Percentiles rank a stretch among this genome's conserved stretches.
phyloP scores from a whole-genome alignment of 2,329 filamentous ascomycete genomes.

The Neofusicoccum sp. region DNA sequence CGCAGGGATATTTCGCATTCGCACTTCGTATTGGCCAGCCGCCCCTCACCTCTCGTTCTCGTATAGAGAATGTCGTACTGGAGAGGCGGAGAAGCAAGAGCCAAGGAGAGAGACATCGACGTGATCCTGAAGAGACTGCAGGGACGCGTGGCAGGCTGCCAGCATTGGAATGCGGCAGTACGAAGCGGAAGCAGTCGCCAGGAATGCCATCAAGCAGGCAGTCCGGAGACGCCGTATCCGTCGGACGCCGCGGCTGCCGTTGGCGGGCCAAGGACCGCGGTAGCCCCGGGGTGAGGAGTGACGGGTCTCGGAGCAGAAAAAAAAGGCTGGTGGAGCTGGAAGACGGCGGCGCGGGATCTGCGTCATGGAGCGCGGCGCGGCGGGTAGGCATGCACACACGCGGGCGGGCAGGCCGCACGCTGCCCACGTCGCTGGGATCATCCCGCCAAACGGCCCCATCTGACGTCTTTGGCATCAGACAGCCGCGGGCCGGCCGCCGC shows the following conservation, averaged over 20 bases:
- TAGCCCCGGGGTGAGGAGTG: not conserved
- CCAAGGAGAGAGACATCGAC: not conserved
- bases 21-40: not conserved
- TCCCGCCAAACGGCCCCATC: not conserved
- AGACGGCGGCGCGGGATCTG: not conserved
- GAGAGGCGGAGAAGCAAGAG: not conserved
- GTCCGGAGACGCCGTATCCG: too few species aligned
- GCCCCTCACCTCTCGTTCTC: not conserved
- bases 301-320: not conserved
- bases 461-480: not conserved
- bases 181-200: not conserved
- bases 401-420: not conserved
- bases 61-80: not conserved
- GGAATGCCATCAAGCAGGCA: not conserved
- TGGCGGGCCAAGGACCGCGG: not conserved
- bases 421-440: not conserved
- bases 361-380: not conserved
- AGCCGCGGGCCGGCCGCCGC: not conserved
- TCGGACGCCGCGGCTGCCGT: not conserved
- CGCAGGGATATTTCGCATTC: not conserved
- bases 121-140: not conserved
- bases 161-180: not conserved
- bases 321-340: too few species aligned
- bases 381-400: not conserved
- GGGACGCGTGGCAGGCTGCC: not conserved